Evolutionary conservation across 2,329 filamentous ascomycete species (phyloP).

Genomic region (Microcyclosporella mali): DNA sequence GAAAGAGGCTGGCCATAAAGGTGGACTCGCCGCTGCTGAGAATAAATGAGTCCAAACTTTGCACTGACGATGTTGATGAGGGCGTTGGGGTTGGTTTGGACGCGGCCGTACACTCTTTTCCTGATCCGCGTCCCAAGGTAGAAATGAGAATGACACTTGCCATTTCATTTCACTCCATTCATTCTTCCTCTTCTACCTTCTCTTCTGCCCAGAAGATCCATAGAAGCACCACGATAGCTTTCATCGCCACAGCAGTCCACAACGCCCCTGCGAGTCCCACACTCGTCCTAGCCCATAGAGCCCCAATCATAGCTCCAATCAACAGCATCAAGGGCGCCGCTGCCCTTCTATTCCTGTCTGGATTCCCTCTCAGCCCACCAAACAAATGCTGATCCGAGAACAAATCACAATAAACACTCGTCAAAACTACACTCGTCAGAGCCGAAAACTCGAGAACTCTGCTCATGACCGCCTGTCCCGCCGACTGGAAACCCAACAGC

Average conservation of each 20-base stretch:
- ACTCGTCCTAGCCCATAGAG: slow-evolving; percentile 48
- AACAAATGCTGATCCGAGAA: slow-evolving; percentile 60
- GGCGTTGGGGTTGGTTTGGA: no score
- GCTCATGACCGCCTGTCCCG: slow-evolving; percentile 71
- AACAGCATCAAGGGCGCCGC: slow-evolving; percentile 49
- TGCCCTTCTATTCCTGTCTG: slow-evolving; percentile 49
- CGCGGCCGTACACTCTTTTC: no score
- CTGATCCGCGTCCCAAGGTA: no score
- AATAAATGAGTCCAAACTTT: no score
- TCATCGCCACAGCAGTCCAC: slow-evolving; percentile 42
- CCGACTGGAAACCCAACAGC: slow-evolving; percentile 68
- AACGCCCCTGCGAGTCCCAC: slow-evolving; percentile 48
- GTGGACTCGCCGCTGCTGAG: slow-evolving; percentile 19
- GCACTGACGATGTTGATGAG: no score
- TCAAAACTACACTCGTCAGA: slow-evolving; percentile 72
- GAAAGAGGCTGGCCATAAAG: slow-evolving; percentile 24
- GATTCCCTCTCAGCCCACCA: slow-evolving; percentile 35
- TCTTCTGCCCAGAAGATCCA: slow-evolving; percentile 41
- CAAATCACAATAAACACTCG: slow-evolving; percentile 74
- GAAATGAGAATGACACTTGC: no score
- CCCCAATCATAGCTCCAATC: slow-evolving; percentile 50
- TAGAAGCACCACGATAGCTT: slow-evolving; percentile 33
- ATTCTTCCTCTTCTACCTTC: slow-evolving; percentile 10
- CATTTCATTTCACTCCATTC: no score
- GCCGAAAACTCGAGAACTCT: slow-evolving; percentile 63